These are phyloP conservation scores for Tarenaya hassleriana DNA, from an alignment of 345 rosid species.

Conservation along the genomic window DNA sequence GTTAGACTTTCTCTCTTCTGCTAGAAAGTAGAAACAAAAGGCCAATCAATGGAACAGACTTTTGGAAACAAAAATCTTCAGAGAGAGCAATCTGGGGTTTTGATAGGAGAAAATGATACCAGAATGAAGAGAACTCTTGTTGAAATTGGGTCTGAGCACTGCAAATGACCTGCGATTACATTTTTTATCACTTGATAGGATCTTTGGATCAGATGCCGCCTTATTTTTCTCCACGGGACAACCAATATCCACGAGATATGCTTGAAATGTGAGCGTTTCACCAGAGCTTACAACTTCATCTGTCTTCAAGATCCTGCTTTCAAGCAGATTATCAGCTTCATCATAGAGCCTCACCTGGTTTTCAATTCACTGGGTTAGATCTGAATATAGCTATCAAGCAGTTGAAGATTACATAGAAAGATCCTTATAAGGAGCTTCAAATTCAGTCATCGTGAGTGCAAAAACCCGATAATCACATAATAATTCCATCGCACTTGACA, in stretches of 20 bases:
- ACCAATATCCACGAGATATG: conserved; percentile 63
- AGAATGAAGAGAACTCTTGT: conserved; percentile 31
- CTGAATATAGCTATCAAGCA: not conserved
- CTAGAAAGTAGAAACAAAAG: conserved; percentile 12
- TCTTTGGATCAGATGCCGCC: conserved; percentile 19
- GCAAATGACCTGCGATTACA: conserved; percentile 19
- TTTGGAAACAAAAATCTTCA: not conserved
- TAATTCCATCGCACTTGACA: conserved; percentile 2
- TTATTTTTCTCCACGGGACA: conserved; percentile 39
- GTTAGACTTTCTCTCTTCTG: not conserved
- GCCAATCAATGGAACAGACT: not conserved
- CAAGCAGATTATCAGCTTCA: conserved; percentile 59
- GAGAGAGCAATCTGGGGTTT: not conserved
- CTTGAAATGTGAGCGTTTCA: conserved; percentile 50
- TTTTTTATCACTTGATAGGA: conserved; percentile 21
- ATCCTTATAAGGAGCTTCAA: not conserved
- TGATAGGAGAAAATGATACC: conserved; percentile 28
- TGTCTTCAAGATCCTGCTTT: conserved; percentile 55
- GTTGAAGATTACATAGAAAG: not conserved
- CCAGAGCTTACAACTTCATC: conserved; percentile 50
- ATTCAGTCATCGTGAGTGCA: not conserved
- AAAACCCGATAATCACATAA: conserved; percentile 1
- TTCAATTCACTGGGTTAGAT: conserved; percentile 11
- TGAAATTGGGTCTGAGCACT: conserved; percentile 31
- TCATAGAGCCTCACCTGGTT: conserved; percentile 69